These are phyloP conservation scores for Penicillium sp. DNA, from an alignment of 2,329 filamentous ascomycete species.

Conservation along the genomic window DNA sequence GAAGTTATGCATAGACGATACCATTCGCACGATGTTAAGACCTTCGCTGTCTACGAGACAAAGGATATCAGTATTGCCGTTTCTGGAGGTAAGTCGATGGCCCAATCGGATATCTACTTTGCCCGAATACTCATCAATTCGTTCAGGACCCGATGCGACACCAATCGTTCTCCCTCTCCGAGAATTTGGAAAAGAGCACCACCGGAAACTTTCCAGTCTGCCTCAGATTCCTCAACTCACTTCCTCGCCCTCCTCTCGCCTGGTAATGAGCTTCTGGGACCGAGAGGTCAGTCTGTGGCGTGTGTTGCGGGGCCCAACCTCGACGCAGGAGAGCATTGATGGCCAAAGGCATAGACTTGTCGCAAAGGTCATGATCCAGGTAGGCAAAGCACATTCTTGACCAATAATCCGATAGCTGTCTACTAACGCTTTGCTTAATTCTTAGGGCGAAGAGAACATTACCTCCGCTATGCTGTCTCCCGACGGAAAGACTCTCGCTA, in stretches of 20 bases:
- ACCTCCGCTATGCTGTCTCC: conserved; percentile 72
- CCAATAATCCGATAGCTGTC: background rate
- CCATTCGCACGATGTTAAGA: conserved; percentile 93
- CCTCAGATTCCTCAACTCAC: conserved; percentile 76
- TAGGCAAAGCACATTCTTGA: conserved; percentile 49
- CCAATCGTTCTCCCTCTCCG: conserved; percentile 81
- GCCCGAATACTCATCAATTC: conserved; percentile 34
- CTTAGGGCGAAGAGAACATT: conserved; percentile 77
- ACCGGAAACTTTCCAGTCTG: conserved; percentile 79
- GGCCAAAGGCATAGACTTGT: conserved; percentile 55
- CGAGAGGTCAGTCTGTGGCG: conserved; percentile 84
- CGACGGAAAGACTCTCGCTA: conserved; percentile 74
- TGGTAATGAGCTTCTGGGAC: conserved; percentile 92
- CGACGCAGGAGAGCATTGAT: conserved; percentile 47
- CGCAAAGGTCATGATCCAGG: conserved; percentile 65
- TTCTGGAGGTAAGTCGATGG: conserved; percentile 72
- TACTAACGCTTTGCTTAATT: conserved; percentile 13
- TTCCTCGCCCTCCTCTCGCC: conserved; percentile 72
- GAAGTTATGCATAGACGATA: conserved; percentile 85
- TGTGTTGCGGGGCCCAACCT: conserved; percentile 54
- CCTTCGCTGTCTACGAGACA: conserved; percentile 87
- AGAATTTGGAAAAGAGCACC: conserved; percentile 77
- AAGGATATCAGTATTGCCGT: conserved; percentile 82
- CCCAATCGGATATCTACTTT: background rate
- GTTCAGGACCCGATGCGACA: conserved; percentile 77